A percentile compares a stretch with the other conserved stretches of the same genome.
phyloP scores from a whole-genome alignment of 345 rosid genomes.

The Salix udensis region DNA sequence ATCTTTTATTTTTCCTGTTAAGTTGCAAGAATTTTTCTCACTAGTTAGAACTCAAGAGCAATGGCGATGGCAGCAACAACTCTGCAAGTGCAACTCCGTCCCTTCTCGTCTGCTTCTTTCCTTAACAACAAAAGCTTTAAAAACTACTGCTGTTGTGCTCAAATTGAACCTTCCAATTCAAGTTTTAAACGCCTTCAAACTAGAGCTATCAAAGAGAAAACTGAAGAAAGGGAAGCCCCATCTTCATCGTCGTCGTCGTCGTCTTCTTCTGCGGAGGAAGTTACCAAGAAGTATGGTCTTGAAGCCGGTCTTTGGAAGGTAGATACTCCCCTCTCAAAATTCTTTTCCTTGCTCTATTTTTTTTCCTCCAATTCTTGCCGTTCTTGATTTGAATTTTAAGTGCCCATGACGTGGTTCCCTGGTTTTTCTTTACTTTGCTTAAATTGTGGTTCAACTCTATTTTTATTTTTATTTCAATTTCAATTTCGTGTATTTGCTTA shows the following conservation, averaged over 20 bases:
- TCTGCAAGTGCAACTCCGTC: constrained; percentile 30
- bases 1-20: background rate
- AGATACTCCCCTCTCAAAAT: constrained; percentile 26
- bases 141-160: constrained; percentile 13
- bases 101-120: constrained; percentile 24
- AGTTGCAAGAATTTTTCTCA: background rate
- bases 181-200: constrained; percentile 30
- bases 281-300: constrained; percentile 80
- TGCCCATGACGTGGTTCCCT: background rate
- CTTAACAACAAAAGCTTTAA: constrained; percentile 18
- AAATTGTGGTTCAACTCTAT: background rate
- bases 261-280: constrained; percentile 57
- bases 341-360: background rate
- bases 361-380: background rate
- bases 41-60: background rate
- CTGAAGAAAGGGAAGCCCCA: constrained; percentile 39
- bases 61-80: constrained; percentile 40
- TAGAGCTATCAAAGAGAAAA: constrained; percentile 59
- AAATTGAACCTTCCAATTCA: constrained; percentile 28
- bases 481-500: background rate
- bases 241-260: constrained; percentile 18
- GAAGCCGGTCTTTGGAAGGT: constrained; percentile 97
- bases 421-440: background rate
- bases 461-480: background rate
- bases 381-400: background rate